These are phyloP conservation scores for Globisporangium sylvaticum DNA, from an alignment of 352 stramenopile species.

Conservation along the genomic window DNA sequence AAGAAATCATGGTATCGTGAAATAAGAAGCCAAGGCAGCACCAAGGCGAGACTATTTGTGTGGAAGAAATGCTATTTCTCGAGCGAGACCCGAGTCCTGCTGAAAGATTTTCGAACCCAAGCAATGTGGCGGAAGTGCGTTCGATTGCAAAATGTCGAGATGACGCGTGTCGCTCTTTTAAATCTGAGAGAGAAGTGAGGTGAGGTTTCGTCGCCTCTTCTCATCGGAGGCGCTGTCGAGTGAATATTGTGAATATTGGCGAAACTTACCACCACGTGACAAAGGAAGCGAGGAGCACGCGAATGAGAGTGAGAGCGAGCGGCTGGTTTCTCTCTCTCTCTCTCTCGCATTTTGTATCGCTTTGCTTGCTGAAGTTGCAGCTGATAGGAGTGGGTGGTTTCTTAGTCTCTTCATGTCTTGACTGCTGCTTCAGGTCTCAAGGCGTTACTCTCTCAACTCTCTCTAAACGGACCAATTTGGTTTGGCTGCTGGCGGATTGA, in stretches of 20 bases:
- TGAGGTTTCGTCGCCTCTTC: not conserved
- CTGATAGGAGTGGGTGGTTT: not conserved
- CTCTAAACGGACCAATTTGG: not conserved
- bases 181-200: not conserved
- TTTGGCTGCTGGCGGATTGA: not conserved
- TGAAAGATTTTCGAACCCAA: not conserved
- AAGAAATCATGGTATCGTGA: not conserved
- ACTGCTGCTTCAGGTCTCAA: not conserved
- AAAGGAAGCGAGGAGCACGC: not conserved
- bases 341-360: not conserved
- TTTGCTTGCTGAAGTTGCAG: not conserved
- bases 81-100: not conserved
- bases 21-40: not conserved
- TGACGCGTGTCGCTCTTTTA: not conserved
- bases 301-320: not conserved
- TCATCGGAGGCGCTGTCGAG: not conserved
- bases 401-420: not conserved
- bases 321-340: not conserved
- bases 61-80: not conserved
- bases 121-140: not conserved
- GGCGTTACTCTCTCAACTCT: not conserved
- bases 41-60: not conserved
- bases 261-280: not conserved
- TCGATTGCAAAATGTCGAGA: not conserved
- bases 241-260: not conserved